Conservation (phyloP, 2,329 filamentous ascomycete genomes). For the Zymoseptoria brevis region DNA sequence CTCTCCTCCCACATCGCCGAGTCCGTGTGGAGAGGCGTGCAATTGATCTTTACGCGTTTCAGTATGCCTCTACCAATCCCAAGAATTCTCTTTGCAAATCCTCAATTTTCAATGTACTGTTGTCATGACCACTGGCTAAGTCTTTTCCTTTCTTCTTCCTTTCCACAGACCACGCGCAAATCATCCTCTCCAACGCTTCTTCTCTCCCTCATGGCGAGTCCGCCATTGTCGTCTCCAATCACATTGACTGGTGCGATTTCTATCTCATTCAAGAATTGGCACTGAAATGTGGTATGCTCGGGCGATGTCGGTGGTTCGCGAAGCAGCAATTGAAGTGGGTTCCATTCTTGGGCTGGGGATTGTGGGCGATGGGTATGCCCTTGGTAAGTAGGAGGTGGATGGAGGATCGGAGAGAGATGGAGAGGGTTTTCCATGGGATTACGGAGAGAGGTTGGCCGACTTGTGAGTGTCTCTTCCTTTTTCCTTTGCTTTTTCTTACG, state of each 20-base stretch:
- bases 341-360: constrained; percentile 55
- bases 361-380: constrained; percentile 59
- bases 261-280: constrained; percentile 57
- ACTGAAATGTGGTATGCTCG: constrained; percentile 48
- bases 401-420: constrained; percentile 48
- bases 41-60: constrained; percentile 47
- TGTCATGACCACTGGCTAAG: not conserved
- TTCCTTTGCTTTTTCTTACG: not conserved
- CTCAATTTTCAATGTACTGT: not conserved
- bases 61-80: constrained; percentile 21
- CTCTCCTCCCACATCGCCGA: constrained; percentile 48
- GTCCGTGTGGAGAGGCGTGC: constrained; percentile 51
- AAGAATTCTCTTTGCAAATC: not conserved
- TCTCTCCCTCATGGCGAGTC: constrained; percentile 47
- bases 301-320: constrained; percentile 55
- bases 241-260: constrained; percentile 56
- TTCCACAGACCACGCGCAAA: constrained; percentile 40
- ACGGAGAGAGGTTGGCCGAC: constrained; percentile 47
- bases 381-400: constrained; percentile 55
- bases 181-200: constrained; percentile 46
- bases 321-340: constrained; percentile 53
- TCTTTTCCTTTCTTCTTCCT: not conserved
- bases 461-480: constrained; percentile 40
- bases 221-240: constrained; percentile 53
- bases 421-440: constrained; percentile 50